Evolutionary conservation across 1,284 basidiomycete genomes (phyloP).

Genomic region (Irpex sp.): DNA sequence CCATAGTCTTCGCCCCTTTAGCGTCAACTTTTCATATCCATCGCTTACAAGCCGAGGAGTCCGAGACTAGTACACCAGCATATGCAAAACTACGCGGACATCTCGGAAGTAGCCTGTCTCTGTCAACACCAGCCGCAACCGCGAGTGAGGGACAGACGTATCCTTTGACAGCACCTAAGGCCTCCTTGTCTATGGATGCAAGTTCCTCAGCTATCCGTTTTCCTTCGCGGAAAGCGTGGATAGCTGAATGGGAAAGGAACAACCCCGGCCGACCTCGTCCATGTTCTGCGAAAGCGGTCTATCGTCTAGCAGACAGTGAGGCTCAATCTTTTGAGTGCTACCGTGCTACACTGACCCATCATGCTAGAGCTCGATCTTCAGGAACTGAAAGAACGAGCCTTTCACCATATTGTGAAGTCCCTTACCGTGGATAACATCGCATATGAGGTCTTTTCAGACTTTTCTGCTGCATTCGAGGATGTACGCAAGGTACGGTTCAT

Average conservation of each 20-base stretch:
- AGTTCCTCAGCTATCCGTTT: slow-evolving; percentile 22
- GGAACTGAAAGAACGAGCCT: slow-evolving; percentile 68
- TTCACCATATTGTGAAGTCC: slow-evolving; percentile 73
- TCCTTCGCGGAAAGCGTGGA: slow-evolving; percentile 58
- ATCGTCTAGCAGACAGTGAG: slow-evolving; percentile 80
- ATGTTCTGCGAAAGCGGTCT: slow-evolving; percentile 86
- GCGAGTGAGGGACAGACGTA: slow-evolving; percentile 34
- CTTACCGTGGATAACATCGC: slow-evolving; percentile 80
- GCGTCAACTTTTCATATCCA: slow-evolving; percentile 57
- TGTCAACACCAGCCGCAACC: slow-evolving; percentile 17
- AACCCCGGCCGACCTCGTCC: slow-evolving; percentile 68
- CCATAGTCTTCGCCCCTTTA: slow-evolving; percentile 80
- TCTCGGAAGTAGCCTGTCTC: not conserved
- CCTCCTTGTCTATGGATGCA: slow-evolving; percentile 17
- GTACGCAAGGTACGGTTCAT: slow-evolving; percentile 17
- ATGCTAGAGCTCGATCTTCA: slow-evolving; percentile 58
- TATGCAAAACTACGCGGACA: not conserved
- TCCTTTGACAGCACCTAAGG: slow-evolving; percentile 14
- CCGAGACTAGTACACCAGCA: slow-evolving; percentile 24
- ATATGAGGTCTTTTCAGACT: slow-evolving; percentile 83
- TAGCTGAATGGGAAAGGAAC: slow-evolving; percentile 54
- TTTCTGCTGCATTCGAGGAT: slow-evolving; percentile 78
- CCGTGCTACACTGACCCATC: not conserved
- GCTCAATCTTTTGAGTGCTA: not conserved
- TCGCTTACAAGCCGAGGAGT: slow-evolving; percentile 26